Percentiles rank a stretch among this genome's conserved stretches.
Evolutionary conservation across 2,329 filamentous ascomycete genomes (phyloP).

Genomic region (Fusarium musae): DNA sequence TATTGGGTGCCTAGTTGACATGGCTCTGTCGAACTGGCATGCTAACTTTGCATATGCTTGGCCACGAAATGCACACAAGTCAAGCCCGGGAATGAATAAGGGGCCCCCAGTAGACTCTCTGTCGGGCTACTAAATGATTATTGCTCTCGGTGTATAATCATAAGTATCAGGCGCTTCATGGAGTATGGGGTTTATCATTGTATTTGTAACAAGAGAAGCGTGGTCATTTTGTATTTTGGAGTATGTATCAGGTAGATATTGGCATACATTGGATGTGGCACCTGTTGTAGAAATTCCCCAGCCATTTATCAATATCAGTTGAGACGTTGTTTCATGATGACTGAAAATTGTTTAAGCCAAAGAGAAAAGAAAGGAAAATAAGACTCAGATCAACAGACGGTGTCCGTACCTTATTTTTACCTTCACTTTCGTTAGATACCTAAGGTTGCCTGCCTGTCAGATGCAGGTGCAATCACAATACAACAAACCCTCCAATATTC

Average conservation of each 20-base stretch:
- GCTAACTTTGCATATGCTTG: not conserved
- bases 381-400: not conserved
- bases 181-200: slow-evolving; percentile 17
- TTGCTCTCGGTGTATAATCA: not conserved
- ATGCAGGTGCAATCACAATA: slow-evolving; percentile 20
- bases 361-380: not conserved
- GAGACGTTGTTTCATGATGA: not conserved
- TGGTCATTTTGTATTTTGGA: not conserved
- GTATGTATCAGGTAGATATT: slow-evolving; percentile 8
- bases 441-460: not conserved
- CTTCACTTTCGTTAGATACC: not conserved
- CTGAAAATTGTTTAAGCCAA: not conserved
- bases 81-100: not conserved
- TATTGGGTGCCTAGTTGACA: not conserved
- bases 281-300: not conserved
- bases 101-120: not conserved
- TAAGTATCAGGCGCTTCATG: slow-evolving; percentile 13
- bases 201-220: slow-evolving; percentile 6
- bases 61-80: not conserved
- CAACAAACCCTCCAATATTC: not conserved
- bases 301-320: not conserved
- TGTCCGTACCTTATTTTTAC: not conserved
- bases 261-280: not conserved
- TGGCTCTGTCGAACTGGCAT: not conserved
- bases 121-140: not conserved